These are phyloP conservation scores for Trametes cinnabarina DNA, from an alignment of 768 basidiomycete genomes.

Conservation along the genomic window DNA sequence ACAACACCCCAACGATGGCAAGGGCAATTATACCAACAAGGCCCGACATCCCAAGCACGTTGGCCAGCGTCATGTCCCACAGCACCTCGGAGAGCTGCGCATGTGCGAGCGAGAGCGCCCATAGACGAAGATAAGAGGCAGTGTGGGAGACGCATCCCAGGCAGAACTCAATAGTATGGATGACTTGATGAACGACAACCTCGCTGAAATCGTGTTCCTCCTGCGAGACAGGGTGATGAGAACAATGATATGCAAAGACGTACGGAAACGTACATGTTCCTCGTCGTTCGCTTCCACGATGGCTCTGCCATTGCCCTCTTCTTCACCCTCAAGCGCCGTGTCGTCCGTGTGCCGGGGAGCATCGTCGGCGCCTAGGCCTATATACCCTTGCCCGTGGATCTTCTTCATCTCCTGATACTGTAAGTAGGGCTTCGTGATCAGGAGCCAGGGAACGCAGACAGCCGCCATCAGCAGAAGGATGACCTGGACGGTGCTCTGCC, in stretches of 20 bases:
- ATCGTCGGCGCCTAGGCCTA: slow-evolving; percentile 59
- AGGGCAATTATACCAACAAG: slow-evolving; percentile 53
- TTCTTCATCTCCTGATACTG: slow-evolving; percentile 86
- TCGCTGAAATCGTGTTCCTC: slow-evolving; percentile 93
- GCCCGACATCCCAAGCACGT: slow-evolving; percentile 58
- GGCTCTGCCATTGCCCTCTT: slow-evolving; percentile 74
- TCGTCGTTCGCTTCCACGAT: slow-evolving; percentile 73
- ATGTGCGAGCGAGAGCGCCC: slow-evolving; percentile 97
- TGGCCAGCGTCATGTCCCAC: slow-evolving; percentile 82
- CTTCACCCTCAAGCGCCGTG: slow-evolving; percentile 69
- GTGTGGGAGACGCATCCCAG: slow-evolving; percentile 99
- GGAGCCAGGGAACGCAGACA: slow-evolving; percentile 93
- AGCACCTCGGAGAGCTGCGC: slow-evolving; percentile 95
- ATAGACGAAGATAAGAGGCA: slow-evolving; percentile 87
- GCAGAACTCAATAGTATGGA: slow-evolving; percentile 99
- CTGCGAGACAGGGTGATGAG: slow-evolving; percentile 32
- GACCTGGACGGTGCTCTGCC: slow-evolving; percentile 83
- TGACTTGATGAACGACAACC: slow-evolving; percentile 93
- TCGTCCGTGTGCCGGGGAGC: slow-evolving; percentile 54
- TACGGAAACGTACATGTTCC: slow-evolving; percentile 59
- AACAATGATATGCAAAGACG: slow-evolving; percentile 18
- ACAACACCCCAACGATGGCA: slow-evolving; percentile 55
- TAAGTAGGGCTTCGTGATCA: slow-evolving; percentile 89
- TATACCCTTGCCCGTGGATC: slow-evolving; percentile 82
- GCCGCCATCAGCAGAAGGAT: slow-evolving; percentile 73